Conservation (phyloP, 768 basidiomycete genomes). For the Holtermannia corniformis region DNA sequence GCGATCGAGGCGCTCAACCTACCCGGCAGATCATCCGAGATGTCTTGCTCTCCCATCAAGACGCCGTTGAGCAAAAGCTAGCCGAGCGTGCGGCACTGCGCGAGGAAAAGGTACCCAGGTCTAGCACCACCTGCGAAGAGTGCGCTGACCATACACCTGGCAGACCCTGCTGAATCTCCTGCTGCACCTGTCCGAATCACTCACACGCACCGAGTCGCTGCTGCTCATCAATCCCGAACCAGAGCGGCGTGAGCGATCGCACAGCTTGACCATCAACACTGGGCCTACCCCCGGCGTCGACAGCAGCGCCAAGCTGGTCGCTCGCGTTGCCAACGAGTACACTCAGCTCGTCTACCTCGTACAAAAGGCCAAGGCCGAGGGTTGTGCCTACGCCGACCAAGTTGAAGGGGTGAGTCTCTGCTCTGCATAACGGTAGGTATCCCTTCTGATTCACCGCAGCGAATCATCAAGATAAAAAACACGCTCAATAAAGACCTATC, state of each 20-base stretch:
- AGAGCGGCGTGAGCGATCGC: neutral
- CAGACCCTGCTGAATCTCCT: constrained; percentile 77
- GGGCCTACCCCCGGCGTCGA: neutral
- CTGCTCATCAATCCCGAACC: no score
- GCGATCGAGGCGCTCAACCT: constrained; percentile 10
- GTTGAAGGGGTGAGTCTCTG: constrained; percentile 63
- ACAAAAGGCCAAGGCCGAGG: constrained; percentile 66
- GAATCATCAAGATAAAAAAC: constrained; percentile 70
- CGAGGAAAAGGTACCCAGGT: constrained; percentile 63
- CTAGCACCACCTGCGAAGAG: neutral
- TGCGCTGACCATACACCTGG: constrained; percentile 3
- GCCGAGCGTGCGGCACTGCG: constrained; percentile 63
- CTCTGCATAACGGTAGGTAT: constrained; percentile 5
- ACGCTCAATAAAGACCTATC: constrained; percentile 81
- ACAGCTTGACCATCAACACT: neutral
- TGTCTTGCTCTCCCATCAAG: constrained; percentile 41
- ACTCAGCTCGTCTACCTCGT: constrained; percentile 83
- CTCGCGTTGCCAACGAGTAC: constrained; percentile 80
- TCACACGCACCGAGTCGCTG: constrained; percentile 76
- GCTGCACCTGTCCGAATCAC: constrained; percentile 84
- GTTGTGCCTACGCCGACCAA: constrained; percentile 69
- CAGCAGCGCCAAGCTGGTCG: constrained; percentile 43
- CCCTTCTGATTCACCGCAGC: constrained; percentile 47
- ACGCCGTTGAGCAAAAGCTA: constrained; percentile 67
- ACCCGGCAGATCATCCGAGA: constrained; percentile 13